Evolutionary conservation across 495 filamentous ascomycete species (phyloP).

Genomic region (Hyaloscypha finlandica): DNA sequence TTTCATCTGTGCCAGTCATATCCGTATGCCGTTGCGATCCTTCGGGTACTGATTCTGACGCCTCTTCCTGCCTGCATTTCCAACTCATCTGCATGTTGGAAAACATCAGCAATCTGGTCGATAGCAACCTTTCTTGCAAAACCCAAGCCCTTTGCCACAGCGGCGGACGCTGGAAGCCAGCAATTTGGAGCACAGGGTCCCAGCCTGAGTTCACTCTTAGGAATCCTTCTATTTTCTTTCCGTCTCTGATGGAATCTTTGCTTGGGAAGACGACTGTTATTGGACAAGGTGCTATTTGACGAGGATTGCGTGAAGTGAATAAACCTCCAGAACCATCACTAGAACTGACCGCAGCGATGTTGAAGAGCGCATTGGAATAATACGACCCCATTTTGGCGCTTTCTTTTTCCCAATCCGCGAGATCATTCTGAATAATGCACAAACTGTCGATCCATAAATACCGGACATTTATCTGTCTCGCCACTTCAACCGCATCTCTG

Average conservation of each 20-base stretch:
- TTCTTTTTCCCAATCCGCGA: not conserved
- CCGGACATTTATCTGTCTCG: not conserved
- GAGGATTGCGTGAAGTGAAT: not conserved
- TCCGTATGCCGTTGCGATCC: not conserved
- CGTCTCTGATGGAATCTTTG: not conserved
- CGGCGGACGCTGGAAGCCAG: not conserved
- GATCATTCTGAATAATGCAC: constrained; percentile 1
- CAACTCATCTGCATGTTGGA: constrained; percentile 1
- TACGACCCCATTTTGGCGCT: not conserved
- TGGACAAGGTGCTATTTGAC: not conserved
- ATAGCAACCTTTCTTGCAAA: constrained; percentile 4
- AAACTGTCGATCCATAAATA: not conserved
- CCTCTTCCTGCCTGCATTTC: constrained; percentile 3
- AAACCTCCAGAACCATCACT: not conserved
- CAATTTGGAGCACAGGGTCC: not conserved
- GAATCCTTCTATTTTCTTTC: not conserved
- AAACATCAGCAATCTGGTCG: not conserved
- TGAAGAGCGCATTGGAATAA: constrained; percentile 1
- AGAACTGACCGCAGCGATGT: not conserved
- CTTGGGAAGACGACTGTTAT: constrained; percentile 1
- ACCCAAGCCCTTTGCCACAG: constrained; percentile 1
- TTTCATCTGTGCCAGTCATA: not conserved
- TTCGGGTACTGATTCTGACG: constrained; percentile 7
- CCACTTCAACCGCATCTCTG: not conserved
- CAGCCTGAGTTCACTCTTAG: not conserved